phyloP scores from a whole-genome alignment of 495 filamentous ascomycete species.

The Coniosporium apollinis region DNA sequence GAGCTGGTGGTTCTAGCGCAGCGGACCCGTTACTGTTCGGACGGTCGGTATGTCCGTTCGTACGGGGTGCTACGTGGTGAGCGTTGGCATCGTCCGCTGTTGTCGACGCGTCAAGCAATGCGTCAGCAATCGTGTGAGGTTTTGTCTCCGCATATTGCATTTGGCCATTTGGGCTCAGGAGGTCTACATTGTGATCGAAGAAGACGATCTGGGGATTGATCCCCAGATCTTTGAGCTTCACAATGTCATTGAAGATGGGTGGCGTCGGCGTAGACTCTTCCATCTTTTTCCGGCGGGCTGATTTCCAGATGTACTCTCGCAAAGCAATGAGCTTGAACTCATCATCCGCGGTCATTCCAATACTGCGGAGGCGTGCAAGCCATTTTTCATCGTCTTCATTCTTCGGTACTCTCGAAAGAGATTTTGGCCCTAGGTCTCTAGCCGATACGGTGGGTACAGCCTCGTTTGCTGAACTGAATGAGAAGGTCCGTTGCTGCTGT shows the following conservation, averaged over 20 bases:
- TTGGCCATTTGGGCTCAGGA: slow-evolving; percentile 15
- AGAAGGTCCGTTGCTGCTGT: slow-evolving; percentile 47
- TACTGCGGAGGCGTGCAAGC: slow-evolving; percentile 65
- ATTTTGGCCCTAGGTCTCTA: slow-evolving; percentile 27
- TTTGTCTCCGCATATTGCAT: slow-evolving; percentile 4
- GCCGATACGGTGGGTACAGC: slow-evolving; percentile 29
- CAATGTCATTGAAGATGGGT: slow-evolving; percentile 46
- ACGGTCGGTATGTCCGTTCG: slow-evolving; percentile 26
- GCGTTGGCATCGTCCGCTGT: slow-evolving; percentile 55
- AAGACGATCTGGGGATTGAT: slow-evolving; percentile 78
- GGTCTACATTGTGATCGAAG: slow-evolving; percentile 56
- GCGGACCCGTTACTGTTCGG: too few species aligned
- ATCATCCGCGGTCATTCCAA: slow-evolving; percentile 70
- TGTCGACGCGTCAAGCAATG: slow-evolving; percentile 80
- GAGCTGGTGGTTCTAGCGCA: too few species aligned
- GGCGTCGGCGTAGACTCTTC: slow-evolving; percentile 26
- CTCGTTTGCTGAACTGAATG: slow-evolving; percentile 37
- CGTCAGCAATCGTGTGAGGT: slow-evolving; percentile 72
- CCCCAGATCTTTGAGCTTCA: slow-evolving; percentile 50
- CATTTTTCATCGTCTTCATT: slow-evolving; percentile 97
- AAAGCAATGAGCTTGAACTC: slow-evolving; percentile 80
- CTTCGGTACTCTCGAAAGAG: slow-evolving; percentile 36
- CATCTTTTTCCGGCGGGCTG: slow-evolving; percentile 50
- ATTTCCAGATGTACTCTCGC: slow-evolving; percentile 81
- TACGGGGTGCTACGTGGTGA: slow-evolving; percentile 38